Percentiles rank a stretch among this genome's conserved stretches.
Evolutionary conservation across 2,329 filamentous ascomycete species (phyloP).

Genomic region (Xylaria polymorpha): DNA sequence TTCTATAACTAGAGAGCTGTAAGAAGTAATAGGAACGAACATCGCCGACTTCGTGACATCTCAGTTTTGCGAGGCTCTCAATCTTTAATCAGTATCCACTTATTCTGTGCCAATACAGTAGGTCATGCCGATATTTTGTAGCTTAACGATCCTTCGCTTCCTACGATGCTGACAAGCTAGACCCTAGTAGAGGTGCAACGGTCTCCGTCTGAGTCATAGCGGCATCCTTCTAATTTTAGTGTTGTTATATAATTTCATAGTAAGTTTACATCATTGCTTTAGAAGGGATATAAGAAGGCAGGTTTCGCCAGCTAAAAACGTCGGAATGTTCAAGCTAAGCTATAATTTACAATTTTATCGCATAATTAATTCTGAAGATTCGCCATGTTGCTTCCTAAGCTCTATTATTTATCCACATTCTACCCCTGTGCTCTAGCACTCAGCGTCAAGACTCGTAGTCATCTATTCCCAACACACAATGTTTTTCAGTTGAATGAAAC

Average conservation of each 20-base stretch:
- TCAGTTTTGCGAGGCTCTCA: background rate
- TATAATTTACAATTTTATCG: background rate
- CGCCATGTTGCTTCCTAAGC: constrained; percentile 10
- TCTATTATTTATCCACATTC: background rate
- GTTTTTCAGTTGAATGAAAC: constrained; percentile 43
- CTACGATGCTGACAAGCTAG: background rate
- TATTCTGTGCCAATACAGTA: background rate
- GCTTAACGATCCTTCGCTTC: background rate
- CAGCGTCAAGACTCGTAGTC: background rate
- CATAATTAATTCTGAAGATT: background rate
- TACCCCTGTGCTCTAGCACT: background rate
- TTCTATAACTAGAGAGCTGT: no score
- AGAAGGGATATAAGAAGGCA: background rate
- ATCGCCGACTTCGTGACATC: background rate
- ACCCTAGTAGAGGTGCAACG: no score
- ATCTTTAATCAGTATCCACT: background rate
- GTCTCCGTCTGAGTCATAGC: constrained; percentile 11
- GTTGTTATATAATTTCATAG: background rate
- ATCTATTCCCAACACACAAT: constrained; percentile 34
- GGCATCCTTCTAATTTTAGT: background rate
- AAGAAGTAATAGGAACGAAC: background rate
- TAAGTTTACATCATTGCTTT: background rate
- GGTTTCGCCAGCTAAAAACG: no score
- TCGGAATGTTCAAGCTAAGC: background rate
- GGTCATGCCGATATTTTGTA: background rate